Evolutionary conservation across 179 eudicot species (phyloP).

Genomic region (Gypsophila paniculata): DNA sequence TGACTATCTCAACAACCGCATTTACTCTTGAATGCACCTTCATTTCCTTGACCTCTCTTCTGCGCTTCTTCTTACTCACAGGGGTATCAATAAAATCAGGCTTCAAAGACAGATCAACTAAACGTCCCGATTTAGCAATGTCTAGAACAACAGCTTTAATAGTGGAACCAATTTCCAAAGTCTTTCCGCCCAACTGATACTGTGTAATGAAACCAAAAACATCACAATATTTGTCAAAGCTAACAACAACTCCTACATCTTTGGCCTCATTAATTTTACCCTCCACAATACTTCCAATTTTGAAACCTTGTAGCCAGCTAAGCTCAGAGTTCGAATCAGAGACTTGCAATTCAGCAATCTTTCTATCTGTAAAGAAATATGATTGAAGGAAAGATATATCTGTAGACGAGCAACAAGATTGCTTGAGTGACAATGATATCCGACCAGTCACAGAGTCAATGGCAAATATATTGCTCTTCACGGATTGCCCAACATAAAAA

Average conservation of each 20-base stretch:
- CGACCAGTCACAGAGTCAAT: conserved; percentile 54
- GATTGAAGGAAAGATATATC: conserved; percentile 83
- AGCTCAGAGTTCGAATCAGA: conserved; percentile 39
- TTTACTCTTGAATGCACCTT: conserved; percentile 62
- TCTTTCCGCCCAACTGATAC: conserved; percentile 57
- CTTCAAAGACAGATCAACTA: conserved; percentile 83
- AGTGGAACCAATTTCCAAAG: conserved; percentile 45
- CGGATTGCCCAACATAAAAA: conserved; percentile 85
- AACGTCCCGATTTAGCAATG: conserved; percentile 61
- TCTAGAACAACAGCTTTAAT: conserved; percentile 76
- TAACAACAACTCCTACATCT: conserved; percentile 68
- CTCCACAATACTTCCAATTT: conserved; percentile 53
- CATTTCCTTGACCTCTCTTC: conserved; percentile 54
- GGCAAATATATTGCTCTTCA: conserved; percentile 67
- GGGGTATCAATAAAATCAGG: conserved; percentile 45
- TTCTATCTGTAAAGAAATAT: conserved; percentile 68
- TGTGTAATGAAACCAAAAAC: conserved; percentile 80
- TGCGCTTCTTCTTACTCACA: conserved; percentile 67
- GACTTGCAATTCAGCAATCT: conserved; percentile 68
- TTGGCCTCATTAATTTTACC: conserved; percentile 60
- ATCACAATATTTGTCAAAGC: conserved; percentile 53
- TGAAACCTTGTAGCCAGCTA: conserved; percentile 51
- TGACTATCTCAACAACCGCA: conserved; percentile 76
- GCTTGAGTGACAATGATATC: conserved; percentile 76
- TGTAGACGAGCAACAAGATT: conserved; percentile 71